phyloP scores from a whole-genome alignment of 768 basidiomycete genomes.

The Tylopilus sp. region DNA sequence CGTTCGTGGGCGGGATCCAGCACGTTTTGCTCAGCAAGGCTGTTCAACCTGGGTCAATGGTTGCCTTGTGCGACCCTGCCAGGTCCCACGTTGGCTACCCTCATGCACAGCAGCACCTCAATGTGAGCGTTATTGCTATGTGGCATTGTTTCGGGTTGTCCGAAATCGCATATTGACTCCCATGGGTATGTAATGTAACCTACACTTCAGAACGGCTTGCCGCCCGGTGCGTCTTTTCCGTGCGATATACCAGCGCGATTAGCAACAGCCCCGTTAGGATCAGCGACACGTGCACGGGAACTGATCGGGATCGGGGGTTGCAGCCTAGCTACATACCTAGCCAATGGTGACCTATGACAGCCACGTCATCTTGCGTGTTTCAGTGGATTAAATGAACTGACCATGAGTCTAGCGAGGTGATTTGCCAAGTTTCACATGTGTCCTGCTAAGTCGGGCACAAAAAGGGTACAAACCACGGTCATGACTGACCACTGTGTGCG shows the following conservation, averaged over 20 bases:
- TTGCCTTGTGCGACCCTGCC: neutral
- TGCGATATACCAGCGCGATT: neutral
- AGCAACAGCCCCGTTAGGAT: neutral
- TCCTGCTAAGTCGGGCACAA: neutral
- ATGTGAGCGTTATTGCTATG: neutral
- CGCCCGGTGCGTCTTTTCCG: neutral
- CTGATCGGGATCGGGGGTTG: neutral
- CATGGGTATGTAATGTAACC: neutral
- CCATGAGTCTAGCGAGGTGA: neutral
- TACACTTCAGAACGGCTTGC: neutral
- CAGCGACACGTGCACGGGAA: neutral
- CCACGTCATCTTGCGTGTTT: neutral
- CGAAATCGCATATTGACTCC: neutral
- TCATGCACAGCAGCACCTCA: neutral
- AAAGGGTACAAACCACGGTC: no score
- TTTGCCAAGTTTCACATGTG: neutral
- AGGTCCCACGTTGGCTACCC: neutral
- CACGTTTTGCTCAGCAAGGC: no score
- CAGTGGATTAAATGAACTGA: neutral
- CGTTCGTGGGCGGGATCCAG: neutral
- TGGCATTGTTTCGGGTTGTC: neutral
- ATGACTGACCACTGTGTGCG: no score
- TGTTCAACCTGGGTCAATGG: neutral
- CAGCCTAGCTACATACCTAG: neutral
- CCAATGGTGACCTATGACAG: no score